A percentile compares a stretch with the other conserved stretches of the same genome.
These are phyloP conservation scores for Fusarium napiforme DNA, from an alignment of 2,329 filamentous ascomycete species.

Conservation along the genomic window DNA sequence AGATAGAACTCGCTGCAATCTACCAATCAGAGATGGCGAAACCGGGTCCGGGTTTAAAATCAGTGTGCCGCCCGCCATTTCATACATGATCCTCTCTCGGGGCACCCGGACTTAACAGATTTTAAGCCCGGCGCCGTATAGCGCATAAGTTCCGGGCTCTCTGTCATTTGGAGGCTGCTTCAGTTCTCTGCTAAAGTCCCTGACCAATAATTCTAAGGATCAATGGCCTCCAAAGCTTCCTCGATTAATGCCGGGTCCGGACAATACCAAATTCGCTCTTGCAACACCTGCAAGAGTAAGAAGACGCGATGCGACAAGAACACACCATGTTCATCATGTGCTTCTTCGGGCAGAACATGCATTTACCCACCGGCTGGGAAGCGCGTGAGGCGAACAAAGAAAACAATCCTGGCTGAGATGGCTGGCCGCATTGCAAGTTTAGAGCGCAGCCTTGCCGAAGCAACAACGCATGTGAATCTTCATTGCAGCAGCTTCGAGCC, in stretches of 20 bases:
- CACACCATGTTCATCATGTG: not conserved
- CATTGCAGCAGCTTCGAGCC: rapidly evolving
- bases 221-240: not conserved
- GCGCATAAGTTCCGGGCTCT: not conserved
- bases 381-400: not conserved
- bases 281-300: slow-evolving; percentile 1
- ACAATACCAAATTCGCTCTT: not conserved
- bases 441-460: not conserved
- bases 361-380: not conserved
- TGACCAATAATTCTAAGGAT: no score
- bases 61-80: rapidly evolving
- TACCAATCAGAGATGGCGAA: rapidly evolving
- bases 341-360: not conserved
- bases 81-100: rapidly evolving
- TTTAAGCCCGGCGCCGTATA: not conserved
- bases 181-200: not conserved
- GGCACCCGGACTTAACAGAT: not conserved
- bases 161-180: not conserved
- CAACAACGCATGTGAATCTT: not conserved
- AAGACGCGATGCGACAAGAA: slow-evolving; percentile 10
- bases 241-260: not conserved
- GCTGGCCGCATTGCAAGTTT: not conserved
- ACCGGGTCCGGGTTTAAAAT: not conserved
- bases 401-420: slow-evolving; percentile 4
- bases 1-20: rapidly evolving